Evolutionary conservation across 371 early-diverging fungal species (phyloP).

Genomic region (Choanephora cucurbitarum): DNA sequence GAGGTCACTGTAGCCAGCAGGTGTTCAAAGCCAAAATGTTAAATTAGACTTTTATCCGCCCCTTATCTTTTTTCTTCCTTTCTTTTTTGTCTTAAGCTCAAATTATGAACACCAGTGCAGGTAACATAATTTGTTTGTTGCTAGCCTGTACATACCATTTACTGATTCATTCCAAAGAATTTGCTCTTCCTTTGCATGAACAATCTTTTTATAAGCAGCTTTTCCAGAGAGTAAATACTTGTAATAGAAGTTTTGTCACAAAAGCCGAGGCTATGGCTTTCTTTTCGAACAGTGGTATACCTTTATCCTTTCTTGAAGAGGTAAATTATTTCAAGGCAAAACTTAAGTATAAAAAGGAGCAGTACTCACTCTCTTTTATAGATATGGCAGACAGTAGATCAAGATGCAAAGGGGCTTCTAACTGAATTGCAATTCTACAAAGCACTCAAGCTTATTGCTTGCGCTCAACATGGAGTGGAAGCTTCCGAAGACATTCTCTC

Average conservation of each 20-base stretch:
- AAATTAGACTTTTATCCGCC: no score
- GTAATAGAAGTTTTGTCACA: neutral
- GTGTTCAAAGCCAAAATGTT: no score
- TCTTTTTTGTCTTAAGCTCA: no score
- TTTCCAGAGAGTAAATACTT: no score
- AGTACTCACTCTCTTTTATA: neutral
- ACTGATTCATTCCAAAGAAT: no score
- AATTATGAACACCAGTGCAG: no score
- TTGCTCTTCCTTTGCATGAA: no score
- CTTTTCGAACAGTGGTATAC: constrained; percentile 69
- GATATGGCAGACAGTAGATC: constrained; percentile 21
- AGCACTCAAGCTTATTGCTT: constrained; percentile 28
- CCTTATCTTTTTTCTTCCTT: no score
- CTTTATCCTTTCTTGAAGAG: constrained; percentile 60
- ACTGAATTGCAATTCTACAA: constrained; percentile 15
- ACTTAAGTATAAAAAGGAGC: neutral
- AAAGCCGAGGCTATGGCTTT: constrained; percentile 65
- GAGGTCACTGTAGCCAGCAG: no score
- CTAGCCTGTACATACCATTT: no score
- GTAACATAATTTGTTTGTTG: no score
- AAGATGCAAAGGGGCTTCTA: constrained; percentile 8
- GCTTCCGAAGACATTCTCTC: constrained; percentile 3
- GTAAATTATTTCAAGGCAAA: constrained; percentile 26
- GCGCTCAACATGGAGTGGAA: constrained; percentile 18
- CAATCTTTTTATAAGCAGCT: no score